Conservation (phyloP, 345 rosid genomes). For the Eucalyptus leucophloia region DNA sequence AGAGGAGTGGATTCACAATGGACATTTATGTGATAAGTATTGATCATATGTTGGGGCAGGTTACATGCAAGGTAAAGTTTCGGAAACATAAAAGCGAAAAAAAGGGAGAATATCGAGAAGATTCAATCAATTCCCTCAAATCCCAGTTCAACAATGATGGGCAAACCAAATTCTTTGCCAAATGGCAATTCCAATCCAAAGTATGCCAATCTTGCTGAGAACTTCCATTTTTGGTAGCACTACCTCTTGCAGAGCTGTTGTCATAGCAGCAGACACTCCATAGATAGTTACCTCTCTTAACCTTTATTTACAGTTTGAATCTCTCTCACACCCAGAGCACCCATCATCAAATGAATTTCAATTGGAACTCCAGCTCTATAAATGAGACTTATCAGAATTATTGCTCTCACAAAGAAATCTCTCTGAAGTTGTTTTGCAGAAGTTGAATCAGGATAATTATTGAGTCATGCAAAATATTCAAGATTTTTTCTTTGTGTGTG, state of each 20-base stretch:
- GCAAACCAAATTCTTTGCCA: not conserved
- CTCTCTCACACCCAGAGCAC: not conserved
- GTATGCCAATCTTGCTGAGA: not conserved
- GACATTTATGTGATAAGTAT: not conserved
- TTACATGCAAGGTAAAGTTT: not conserved
- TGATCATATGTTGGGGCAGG: not conserved
- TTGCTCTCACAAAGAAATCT: not conserved
- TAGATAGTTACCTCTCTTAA: not conserved
- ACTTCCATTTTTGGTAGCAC: not conserved
- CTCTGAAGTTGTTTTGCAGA: not conserved
- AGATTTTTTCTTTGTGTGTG: not conserved
- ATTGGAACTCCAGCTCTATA: not conserved
- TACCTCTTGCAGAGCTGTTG: not conserved
- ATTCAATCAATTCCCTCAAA: not conserved
- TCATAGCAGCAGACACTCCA: not conserved
- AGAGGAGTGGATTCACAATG: not conserved
- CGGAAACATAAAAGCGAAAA: not conserved
- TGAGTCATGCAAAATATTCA: not conserved
- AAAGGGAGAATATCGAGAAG: not conserved
- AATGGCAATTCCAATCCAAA: not conserved
- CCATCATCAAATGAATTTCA: not conserved
- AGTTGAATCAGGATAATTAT: not conserved
- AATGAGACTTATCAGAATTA: not conserved
- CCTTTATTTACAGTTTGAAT: not conserved
- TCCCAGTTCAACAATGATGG: not conserved